Conservation (phyloP, 2,329 filamentous ascomycete genomes). For the Fusarium clavum region DNA sequence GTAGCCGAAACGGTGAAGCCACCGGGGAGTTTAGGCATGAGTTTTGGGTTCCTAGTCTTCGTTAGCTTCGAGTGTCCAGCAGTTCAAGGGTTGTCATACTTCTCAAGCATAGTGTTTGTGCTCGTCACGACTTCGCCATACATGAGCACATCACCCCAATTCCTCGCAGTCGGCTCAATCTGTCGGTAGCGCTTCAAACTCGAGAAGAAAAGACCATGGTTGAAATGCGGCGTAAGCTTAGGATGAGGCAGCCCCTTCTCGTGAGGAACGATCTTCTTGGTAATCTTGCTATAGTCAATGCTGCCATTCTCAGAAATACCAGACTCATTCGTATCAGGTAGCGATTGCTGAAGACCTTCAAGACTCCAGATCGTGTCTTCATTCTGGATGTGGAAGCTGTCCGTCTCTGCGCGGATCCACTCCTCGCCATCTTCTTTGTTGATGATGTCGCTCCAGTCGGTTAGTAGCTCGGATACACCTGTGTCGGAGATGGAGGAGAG, state of each 20-base stretch:
- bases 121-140: conserved; percentile 95
- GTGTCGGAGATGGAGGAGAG: conserved; percentile 76
- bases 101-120: conserved; percentile 93
- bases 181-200: conserved; percentile 75
- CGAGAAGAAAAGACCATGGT: conserved; percentile 82
- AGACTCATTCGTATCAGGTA: conserved; percentile 51
- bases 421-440: conserved; percentile 73
- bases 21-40: conserved; percentile 80
- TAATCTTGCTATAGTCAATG: conserved; percentile 77
- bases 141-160: conserved; percentile 82
- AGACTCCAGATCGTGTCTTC: conserved; percentile 70
- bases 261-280: conserved; percentile 81
- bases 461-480: conserved; percentile 75
- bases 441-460: conserved; percentile 74
- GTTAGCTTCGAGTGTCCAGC: background rate
- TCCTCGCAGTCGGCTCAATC: conserved; percentile 65
- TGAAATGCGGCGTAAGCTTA: conserved; percentile 86
- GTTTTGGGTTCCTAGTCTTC: conserved; percentile 73
- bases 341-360: conserved; percentile 63
- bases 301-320: conserved; percentile 61
- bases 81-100: conserved; percentile 60
- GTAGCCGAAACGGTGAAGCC: conserved; percentile 92
- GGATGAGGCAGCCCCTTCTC: conserved; percentile 73
- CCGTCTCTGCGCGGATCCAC: conserved; percentile 82
- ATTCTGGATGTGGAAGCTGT: conserved; percentile 83